Evolutionary conservation across 2,329 filamentous ascomycete genomes (phyloP).

Genomic region (Penicillium capsulatum): DNA sequence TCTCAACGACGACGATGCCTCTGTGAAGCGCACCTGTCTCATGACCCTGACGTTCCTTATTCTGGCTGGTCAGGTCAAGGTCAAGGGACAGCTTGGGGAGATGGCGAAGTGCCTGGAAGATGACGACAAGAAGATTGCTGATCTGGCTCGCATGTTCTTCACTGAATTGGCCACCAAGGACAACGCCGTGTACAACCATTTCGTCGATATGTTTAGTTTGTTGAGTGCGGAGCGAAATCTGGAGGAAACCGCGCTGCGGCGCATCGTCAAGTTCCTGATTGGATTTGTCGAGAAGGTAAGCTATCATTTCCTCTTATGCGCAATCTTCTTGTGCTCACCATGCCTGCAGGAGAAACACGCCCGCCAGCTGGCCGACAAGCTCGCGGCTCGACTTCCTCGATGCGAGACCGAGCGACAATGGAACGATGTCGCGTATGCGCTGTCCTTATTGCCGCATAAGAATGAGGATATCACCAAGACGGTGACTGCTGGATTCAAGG

Average conservation of each 20-base stretch:
- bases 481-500: slow-evolving; percentile 49
- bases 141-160: slow-evolving; percentile 97
- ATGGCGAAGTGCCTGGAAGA: slow-evolving; percentile 99
- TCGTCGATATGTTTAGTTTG: slow-evolving; percentile 97
- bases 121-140: slow-evolving; percentile 87
- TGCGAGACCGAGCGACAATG: slow-evolving; percentile 94
- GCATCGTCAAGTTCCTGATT: slow-evolving; percentile 86
- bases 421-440: slow-evolving; percentile 92
- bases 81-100: slow-evolving; percentile 95
- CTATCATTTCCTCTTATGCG: not conserved
- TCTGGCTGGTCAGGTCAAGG: slow-evolving; percentile 94
- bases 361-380: slow-evolving; percentile 85
- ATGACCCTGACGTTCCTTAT: slow-evolving; percentile 99
- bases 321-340: slow-evolving; percentile 5
- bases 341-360: slow-evolving; percentile 82
- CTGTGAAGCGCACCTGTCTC: slow-evolving; percentile 92
- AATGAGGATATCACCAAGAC: slow-evolving; percentile 46
- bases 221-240: slow-evolving; percentile 76
- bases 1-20: slow-evolving; percentile 79
- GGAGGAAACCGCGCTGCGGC: slow-evolving; percentile 77
- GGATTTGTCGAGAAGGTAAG: slow-evolving; percentile 95
- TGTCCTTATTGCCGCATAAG: slow-evolving; percentile 78
- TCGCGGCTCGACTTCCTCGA: slow-evolving; percentile 76
- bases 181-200: slow-evolving; percentile 98
- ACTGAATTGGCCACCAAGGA: slow-evolving; percentile 96